phyloP scores from a whole-genome alignment of 2,329 filamentous ascomycete species.

The Beauveria rudraprayagi region DNA sequence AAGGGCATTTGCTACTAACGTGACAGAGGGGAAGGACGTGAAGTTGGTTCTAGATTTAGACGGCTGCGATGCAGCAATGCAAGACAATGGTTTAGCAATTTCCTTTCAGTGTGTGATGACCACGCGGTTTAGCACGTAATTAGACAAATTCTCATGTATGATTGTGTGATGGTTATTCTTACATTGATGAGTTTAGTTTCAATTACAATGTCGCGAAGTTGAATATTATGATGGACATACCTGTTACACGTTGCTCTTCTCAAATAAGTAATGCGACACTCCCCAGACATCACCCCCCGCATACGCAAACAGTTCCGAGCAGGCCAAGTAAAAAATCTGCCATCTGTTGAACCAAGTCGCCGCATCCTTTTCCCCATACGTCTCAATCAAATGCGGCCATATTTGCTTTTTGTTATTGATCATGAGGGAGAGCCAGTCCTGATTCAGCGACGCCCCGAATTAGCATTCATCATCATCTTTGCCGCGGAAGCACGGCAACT shows the following conservation, averaged over 20 bases:
- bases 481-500: conserved; percentile 14
- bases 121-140: too few species aligned
- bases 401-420: conserved; percentile 48
- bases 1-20: conserved; percentile 8
- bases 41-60: neutral
- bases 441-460: neutral
- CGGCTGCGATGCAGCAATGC: neutral
- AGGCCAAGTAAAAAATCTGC: conserved; percentile 67
- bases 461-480: neutral
- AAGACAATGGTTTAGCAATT: neutral
- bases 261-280: conserved; percentile 58
- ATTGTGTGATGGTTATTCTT: too few species aligned
- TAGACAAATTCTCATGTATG: too few species aligned
- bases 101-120: too few species aligned
- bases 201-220: neutral
- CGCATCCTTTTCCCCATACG: conserved; percentile 54
- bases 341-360: conserved; percentile 60
- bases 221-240: too few species aligned
- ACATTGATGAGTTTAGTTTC: too few species aligned
- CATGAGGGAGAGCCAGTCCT: conserved; percentile 58
- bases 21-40: neutral
- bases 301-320: conserved; percentile 60
- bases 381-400: conserved; percentile 56
- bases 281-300: conserved; percentile 61
- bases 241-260: conserved; percentile 33